phyloP scores from a whole-genome alignment of 78 protist genomes.

The Dictyostelium intermedium region DNA sequence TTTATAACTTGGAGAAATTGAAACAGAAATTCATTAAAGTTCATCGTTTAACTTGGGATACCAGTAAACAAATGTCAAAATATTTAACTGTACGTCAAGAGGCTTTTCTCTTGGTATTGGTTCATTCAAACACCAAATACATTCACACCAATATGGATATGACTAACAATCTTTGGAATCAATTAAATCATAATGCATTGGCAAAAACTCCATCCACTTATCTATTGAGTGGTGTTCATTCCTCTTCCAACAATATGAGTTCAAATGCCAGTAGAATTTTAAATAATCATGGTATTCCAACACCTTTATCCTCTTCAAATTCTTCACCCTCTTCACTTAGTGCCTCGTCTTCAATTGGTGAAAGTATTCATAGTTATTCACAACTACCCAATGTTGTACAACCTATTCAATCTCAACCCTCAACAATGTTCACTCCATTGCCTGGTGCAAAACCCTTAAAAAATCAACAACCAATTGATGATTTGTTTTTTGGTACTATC shows the following conservation, averaged over 20 bases:
- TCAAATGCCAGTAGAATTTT: not conserved
- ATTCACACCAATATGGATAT: slow-evolving; percentile 66
- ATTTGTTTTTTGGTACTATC: slow-evolving; percentile 9
- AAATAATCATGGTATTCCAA: not conserved
- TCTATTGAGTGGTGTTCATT: not conserved
- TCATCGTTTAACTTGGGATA: slow-evolving; percentile 42
- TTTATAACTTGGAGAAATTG: slow-evolving; percentile 53
- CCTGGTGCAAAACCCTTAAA: not conserved
- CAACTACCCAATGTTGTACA: not conserved
- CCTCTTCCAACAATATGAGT: not conserved
- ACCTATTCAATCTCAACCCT: not conserved
- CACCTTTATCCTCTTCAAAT: not conserved
- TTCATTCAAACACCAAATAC: slow-evolving; percentile 63
- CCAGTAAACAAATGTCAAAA: slow-evolving; percentile 35
- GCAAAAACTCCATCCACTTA: slow-evolving; percentile 4
- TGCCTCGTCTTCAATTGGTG: not conserved
- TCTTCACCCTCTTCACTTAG: slow-evolving; percentile 49
- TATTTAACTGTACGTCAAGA: slow-evolving; percentile 54
- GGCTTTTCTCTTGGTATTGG: slow-evolving; percentile 66
- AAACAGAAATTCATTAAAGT: slow-evolving; percentile 64
- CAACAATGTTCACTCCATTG: not conserved
- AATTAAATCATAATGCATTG: slow-evolving; percentile 31
- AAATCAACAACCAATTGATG: slow-evolving; percentile 5
- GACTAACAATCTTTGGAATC: slow-evolving; percentile 70
- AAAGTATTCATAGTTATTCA: not conserved